Evolutionary conservation across 176 grass and related monocot genomes (phyloP).

Genomic region (Oryza rufipogon): DNA sequence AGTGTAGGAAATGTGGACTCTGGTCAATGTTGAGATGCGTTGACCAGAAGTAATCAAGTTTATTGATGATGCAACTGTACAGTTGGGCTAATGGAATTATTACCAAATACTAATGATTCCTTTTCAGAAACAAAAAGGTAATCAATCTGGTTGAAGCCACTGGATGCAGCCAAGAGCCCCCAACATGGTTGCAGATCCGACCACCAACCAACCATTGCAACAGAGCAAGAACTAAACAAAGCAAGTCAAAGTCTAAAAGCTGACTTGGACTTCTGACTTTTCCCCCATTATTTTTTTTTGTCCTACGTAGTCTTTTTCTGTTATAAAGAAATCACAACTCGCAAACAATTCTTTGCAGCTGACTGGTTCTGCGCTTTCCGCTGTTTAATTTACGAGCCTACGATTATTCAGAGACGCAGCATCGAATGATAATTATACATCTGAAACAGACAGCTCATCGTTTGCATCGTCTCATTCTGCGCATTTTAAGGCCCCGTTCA

Average conservation of each 20-base stretch:
- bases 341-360: neutral
- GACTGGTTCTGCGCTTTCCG: neutral
- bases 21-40: constrained; percentile 8
- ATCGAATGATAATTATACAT: neutral
- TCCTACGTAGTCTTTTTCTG: neutral
- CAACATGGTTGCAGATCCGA: neutral
- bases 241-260: constrained; percentile 27
- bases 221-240: neutral
- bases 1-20: neutral
- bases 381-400: neutral
- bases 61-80: neutral
- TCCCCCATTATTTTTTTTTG: neutral
- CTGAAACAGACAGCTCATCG: no score
- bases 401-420: neutral
- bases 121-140: neutral
- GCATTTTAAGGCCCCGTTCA: no score
- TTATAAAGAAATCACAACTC: neutral
- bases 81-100: neutral
- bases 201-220: neutral
- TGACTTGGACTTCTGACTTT: constrained; percentile 26
- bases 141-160: neutral
- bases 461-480: no score
- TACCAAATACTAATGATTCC: neutral
- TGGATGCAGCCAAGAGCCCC: neutral
- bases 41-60: neutral